A percentile compares a stretch with the other conserved stretches of the same genome.
Conservation (phyloP, 2,329 filamentous ascomycete species). For the Parafenestella ontariensis region DNA sequence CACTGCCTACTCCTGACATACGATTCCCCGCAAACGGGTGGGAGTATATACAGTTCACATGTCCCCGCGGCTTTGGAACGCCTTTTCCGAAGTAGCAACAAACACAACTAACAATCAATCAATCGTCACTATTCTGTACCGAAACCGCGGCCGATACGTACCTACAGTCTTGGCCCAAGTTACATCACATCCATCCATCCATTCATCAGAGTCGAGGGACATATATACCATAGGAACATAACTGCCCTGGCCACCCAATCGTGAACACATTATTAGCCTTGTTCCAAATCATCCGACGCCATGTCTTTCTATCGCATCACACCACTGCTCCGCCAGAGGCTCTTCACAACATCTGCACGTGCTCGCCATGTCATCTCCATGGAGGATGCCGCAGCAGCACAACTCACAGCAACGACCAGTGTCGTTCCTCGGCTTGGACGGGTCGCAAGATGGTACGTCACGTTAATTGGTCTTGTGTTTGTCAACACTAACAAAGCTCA, state of each 20-base stretch:
- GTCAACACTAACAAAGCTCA: constrained; percentile 12
- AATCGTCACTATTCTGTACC: constrained; percentile 10
- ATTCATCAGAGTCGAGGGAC: not conserved
- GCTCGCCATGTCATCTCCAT: constrained; percentile 32
- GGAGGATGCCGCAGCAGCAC: constrained; percentile 30
- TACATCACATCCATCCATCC: constrained; percentile 1
- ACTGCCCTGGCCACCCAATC: constrained; percentile 2
- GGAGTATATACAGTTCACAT: constrained; percentile 32
- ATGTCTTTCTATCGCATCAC: constrained; percentile 40
- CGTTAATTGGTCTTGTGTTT: not conserved
- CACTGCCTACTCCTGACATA: constrained; percentile 38
- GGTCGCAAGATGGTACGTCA: constrained; percentile 40
- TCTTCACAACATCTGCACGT: constrained; percentile 41
- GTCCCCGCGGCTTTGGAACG: constrained; percentile 18
- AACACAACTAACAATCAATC: constrained; percentile 16
- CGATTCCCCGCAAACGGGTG: constrained; percentile 30
- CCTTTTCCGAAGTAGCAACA: constrained; percentile 20
- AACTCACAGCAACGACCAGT: constrained; percentile 29
- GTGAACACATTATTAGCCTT: constrained; percentile 2
- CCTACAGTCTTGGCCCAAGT: constrained; percentile 16
- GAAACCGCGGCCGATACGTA: constrained; percentile 29
- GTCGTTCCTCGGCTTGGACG: constrained; percentile 41
- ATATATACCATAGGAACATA: constrained; percentile 12
- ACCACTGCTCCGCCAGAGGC: constrained; percentile 31
- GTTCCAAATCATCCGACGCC: constrained; percentile 10